Evolutionary conservation across 495 filamentous ascomycete species (phyloP), one percentile per base, ranked within the genome.

Genomic region (Penicillium paradoxum): DNA sequence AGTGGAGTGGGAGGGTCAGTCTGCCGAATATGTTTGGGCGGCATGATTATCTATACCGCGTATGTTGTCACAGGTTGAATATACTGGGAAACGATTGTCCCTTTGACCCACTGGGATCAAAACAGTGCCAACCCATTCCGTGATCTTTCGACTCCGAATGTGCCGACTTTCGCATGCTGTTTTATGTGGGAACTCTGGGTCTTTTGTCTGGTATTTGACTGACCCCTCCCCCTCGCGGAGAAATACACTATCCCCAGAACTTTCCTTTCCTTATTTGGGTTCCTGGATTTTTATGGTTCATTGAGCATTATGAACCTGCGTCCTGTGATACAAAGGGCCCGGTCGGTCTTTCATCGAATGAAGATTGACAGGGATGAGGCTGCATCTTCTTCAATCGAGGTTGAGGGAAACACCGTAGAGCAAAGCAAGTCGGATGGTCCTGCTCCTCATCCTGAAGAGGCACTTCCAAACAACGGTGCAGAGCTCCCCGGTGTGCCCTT

Each of bases 141-240:
- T 34, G 24, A 41, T 36, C 21, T 53, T 40, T 40, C 36, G 44
- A 54, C 18, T 17, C 24, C 21, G 24, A 18, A 49, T 39, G 32
- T 45, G 45, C 53, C 53, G 53, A 55, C 41, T 44, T 36, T 50
- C 53, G 50, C 42, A 33, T 27, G 43, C 21, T 49, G 39, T 55
- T 50, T 44, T 43, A 49, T 42, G 33, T 49, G 37, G 45, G 29
- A 42, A 6, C 43, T 43, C 29, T 7, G 11, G 10, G 19, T 21
- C 29, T 13, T 42, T 15, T 7, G n/a, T 33, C 17, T 33, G 7
- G 13, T 32, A 41, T 47, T 25, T 36, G 14, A 7, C 24, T 17
- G 5, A 1, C 24, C 1, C 22, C 5, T 9, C 38, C n/a, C 39
- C 48, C 38, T 42, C 25, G 17, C 6, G 45, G 32, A 22, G 5